Conservation (phyloP, 495 filamentous ascomycete genomes). For the Hypoxylon lienhwacheense region DNA sequence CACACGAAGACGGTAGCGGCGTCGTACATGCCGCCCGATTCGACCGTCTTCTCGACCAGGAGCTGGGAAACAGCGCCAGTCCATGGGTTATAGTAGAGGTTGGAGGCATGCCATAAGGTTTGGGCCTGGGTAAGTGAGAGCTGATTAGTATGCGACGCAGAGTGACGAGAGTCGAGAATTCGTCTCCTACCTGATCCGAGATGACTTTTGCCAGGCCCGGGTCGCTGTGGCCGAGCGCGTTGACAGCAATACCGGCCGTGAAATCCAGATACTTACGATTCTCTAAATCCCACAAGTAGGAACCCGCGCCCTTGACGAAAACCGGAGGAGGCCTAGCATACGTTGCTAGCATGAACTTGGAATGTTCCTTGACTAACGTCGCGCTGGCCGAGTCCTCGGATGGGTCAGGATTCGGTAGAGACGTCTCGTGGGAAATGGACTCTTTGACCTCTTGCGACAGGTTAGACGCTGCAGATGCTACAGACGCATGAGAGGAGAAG, state of each 20-base stretch:
- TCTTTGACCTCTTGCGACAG: constrained; percentile 23
- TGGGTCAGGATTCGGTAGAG: constrained; percentile 77
- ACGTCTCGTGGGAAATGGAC: constrained; percentile 53
- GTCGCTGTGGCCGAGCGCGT: constrained; percentile 86
- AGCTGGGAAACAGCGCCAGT: constrained; percentile 81
- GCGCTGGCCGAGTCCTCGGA: constrained; percentile 71
- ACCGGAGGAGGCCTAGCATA: constrained; percentile 90
- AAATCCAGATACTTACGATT: constrained; percentile 89
- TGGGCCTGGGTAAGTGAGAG: constrained; percentile 54
- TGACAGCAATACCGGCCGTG: constrained; percentile 95
- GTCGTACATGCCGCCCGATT: constrained; percentile 76
- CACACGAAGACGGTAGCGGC: constrained; percentile 86
- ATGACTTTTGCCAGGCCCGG: constrained; percentile 65
- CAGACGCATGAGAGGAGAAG: constrained; percentile 24
- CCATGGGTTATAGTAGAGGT: constrained; percentile 96
- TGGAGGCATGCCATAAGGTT: constrained; percentile 84
- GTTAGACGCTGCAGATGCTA: constrained; percentile 30
- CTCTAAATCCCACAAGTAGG: constrained; percentile 87
- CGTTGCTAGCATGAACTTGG: constrained; percentile 89
- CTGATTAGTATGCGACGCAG: constrained; percentile 2
- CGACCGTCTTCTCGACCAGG: constrained; percentile 75
- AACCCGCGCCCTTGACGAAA: constrained; percentile 84
- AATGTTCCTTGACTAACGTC: constrained; percentile 69
- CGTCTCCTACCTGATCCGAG: constrained; percentile 66
- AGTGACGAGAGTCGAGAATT: background rate